These are phyloP conservation scores for Candida krabiensis DNA, from an alignment of 805 yeast species.

Conservation along the genomic window DNA sequence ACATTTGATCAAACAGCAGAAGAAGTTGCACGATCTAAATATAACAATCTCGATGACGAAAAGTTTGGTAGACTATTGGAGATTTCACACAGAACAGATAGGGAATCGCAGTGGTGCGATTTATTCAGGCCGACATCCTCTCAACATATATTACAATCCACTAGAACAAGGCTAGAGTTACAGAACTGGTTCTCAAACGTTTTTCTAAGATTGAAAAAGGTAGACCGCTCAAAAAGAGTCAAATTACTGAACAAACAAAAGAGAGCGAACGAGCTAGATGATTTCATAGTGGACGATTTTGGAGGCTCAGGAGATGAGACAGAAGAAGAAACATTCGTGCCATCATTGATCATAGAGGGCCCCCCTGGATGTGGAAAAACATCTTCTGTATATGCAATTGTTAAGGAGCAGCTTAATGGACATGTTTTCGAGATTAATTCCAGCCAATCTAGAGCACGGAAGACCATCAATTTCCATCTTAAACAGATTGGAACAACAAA, in stretches of 20 bases:
- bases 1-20: constrained; percentile 3
- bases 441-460: constrained; percentile 69
- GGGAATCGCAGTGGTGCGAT: constrained; percentile 40
- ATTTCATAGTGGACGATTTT: constrained; percentile 41
- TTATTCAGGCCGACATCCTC: constrained; percentile 41
- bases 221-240: constrained; percentile 29
- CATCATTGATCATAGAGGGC: constrained; percentile 68
- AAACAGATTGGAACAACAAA: constrained; percentile 85
- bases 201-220: constrained; percentile 32
- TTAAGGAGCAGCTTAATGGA: constrained; percentile 55
- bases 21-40: constrained; percentile 4
- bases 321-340: constrained; percentile 48
- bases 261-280: constrained; percentile 27
- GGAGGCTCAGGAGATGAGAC: constrained; percentile 21
- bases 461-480: constrained; percentile 62
- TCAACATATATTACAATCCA: constrained; percentile 36
- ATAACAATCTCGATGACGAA: constrained; percentile 6
- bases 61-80: constrained; percentile 8
- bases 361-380: constrained; percentile 78
- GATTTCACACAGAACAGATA: constrained; percentile 4
- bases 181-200: constrained; percentile 42
- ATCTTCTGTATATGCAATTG: constrained; percentile 65
- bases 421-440: constrained; percentile 82
- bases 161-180: constrained; percentile 25
- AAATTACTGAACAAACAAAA: constrained; percentile 21